Conservation (phyloP, 192 early-diverging fungal genomes). For the Coemansia sp. region DNA sequence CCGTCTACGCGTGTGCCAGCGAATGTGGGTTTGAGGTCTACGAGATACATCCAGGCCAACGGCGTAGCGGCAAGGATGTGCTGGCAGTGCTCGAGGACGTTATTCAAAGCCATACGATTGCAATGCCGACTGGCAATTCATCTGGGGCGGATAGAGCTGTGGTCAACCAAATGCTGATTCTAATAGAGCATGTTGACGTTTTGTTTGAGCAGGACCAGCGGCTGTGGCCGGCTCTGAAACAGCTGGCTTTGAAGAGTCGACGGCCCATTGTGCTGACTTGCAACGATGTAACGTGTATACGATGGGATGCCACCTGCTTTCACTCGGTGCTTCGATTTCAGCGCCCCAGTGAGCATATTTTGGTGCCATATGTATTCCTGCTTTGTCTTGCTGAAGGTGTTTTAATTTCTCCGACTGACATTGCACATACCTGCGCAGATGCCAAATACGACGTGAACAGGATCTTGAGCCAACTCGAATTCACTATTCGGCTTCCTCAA, state of each 20-base stretch:
- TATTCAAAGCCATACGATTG: constrained; percentile 73
- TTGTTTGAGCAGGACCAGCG: constrained; percentile 79
- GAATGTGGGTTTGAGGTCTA: constrained; percentile 73
- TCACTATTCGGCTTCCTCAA: constrained; percentile 8
- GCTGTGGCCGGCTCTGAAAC: constrained; percentile 69
- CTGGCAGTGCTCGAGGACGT: constrained; percentile 63
- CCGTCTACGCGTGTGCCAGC: constrained; percentile 68
- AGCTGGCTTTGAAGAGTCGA: constrained; percentile 66
- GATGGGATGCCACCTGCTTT: constrained; percentile 32
- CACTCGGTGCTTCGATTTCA: constrained; percentile 34
- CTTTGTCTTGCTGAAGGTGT: constrained; percentile 37
- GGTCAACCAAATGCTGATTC: constrained; percentile 62
- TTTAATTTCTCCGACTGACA: constrained; percentile 23
- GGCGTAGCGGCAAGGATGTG: constrained; percentile 72
- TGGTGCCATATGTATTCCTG: constrained; percentile 48
- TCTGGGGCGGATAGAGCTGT: background rate
- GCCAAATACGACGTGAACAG: constrained; percentile 37
- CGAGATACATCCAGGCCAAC: constrained; percentile 68
- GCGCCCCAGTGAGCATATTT: constrained; percentile 22
- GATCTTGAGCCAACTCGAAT: constrained; percentile 30
- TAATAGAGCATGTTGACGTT: constrained; percentile 84
- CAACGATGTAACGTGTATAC: constrained; percentile 46
- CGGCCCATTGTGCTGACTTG: constrained; percentile 84
- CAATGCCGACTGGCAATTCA: constrained; percentile 5
- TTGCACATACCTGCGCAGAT: constrained; percentile 16